Evolutionary conservation across 2,329 filamentous ascomycete genomes (phyloP), one percentile per base, ranked within the genome.

Genomic region (Fusarium ambrosium): DNA sequence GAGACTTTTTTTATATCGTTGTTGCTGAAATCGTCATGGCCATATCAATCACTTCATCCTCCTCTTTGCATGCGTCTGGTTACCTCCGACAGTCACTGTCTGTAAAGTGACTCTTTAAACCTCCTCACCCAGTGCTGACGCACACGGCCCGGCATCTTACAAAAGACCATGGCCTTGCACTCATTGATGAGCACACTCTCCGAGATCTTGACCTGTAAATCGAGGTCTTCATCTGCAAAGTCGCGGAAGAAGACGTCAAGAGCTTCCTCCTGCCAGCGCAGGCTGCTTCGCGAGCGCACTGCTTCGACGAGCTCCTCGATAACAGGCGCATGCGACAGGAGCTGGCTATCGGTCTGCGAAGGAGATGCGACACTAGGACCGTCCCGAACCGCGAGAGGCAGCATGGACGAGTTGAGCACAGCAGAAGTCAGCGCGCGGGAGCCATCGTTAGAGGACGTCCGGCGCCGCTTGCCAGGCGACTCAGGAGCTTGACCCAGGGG

Each of bases 131-230:
- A 91, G 75, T 91, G 89, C 69, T 86, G 84, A 58, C 89, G 83
- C 70, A 91, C 80, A 13, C 80, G 78, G 3, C 84, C 80, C 0
- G 89, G 87, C 88, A 91, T 91, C 82, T 91, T 91, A 82, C 89
- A 90, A 73, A 91, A 91, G 48, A 91, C 86, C 85, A 91, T 88
- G 34, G 89, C 89, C 78, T 89, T 90, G 77, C 87, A 88, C 72
- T 90, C 87, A 73, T 90, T 87, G n/a, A 87, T 86, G 29, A 91
- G 83, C 1, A 89, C 86, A 71, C 88, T 88, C 79, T 91, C 89
- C 0, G 89, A 88, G 37, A 91, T 89, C 79, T 88, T 89, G 43
- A 91, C 83, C 82, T 91, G 89, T 66, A 91, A 78, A 74, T 91
- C 89, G 69, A 87, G 82, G 68, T 91, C 88, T 73, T 91, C 89